phyloP scores from a whole-genome alignment of 805 yeast species.

The Pichia paraexigua region DNA sequence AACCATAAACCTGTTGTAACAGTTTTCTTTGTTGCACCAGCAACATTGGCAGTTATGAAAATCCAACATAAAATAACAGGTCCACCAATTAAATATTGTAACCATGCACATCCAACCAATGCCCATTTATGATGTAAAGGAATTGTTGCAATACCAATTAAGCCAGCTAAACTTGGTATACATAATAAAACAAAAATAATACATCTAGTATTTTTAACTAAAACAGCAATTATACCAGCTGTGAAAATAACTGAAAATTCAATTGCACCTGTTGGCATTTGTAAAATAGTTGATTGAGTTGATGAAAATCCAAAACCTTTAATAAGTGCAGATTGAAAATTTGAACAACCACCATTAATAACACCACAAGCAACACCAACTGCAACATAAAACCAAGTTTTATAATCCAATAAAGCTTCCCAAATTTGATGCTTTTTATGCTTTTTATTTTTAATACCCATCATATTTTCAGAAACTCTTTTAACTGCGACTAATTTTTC shows the following conservation, averaged over 20 bases:
- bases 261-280: conserved; percentile 3
- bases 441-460: conserved; percentile 24
- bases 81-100: conserved; percentile 1
- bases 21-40: not conserved
- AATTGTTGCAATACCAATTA: conserved; percentile 1
- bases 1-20: not conserved
- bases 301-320: conserved; percentile 12
- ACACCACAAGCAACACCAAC: conserved; percentile 1
- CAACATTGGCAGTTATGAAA: not conserved
- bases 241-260: conserved; percentile 1
- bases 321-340: conserved; percentile 34
- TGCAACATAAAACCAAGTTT: not conserved
- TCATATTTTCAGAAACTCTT: conserved; percentile 26
- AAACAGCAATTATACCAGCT: conserved; percentile 1
- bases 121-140: not conserved
- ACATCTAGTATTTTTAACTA: conserved; percentile 1
- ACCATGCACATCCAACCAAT: conserved; percentile 1
- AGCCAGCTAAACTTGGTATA: conserved; percentile 1
- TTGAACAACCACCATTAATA: conserved; percentile 46
- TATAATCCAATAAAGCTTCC: conserved; percentile 44
- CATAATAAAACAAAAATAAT: conserved; percentile 1
- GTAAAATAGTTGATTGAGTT: not conserved
- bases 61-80: conserved; percentile 3
- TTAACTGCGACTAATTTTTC: conserved; percentile 11
- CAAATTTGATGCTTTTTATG: conserved; percentile 44